Percentiles rank a stretch among this genome's conserved stretches.
Conservation (phyloP, 2,329 filamentous ascomycete genomes). For the Botryotinia globosa region DNA sequence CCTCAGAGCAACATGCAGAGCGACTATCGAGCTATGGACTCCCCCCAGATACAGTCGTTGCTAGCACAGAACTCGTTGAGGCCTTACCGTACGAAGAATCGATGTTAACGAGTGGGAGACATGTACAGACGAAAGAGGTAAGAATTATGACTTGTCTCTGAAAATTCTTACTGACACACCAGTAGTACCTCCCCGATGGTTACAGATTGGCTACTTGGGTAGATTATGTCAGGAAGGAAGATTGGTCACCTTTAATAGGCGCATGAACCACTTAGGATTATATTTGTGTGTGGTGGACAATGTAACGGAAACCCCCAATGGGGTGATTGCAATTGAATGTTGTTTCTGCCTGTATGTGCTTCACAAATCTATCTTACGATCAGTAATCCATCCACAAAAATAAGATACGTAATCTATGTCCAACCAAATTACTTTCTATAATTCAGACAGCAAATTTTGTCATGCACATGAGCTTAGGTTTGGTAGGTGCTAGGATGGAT, state of each 20-base stretch:
- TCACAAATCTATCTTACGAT: background rate
- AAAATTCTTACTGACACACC: background rate
- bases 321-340: background rate
- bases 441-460: background rate
- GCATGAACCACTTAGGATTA: background rate
- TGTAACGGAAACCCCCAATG: background rate
- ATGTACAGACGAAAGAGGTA: conserved; percentile 2
- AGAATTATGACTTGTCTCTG: background rate
- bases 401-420: background rate
- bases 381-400: background rate
- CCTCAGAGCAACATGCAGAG: background rate
- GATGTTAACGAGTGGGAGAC: background rate
- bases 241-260: background rate
- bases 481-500: background rate
- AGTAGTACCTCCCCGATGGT: background rate
- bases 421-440: too few species aligned
- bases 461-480: background rate
- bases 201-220: background rate
- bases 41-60: background rate
- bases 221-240: background rate
- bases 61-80: conserved; percentile 7
- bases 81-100: background rate
- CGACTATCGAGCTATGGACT: background rate
- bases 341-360: background rate
- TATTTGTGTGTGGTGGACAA: background rate